A percentile compares a stretch with the other conserved stretches of the same genome.
Conservation (phyloP, 2,329 filamentous ascomycete species). For the Sporothrix mexicana region DNA sequence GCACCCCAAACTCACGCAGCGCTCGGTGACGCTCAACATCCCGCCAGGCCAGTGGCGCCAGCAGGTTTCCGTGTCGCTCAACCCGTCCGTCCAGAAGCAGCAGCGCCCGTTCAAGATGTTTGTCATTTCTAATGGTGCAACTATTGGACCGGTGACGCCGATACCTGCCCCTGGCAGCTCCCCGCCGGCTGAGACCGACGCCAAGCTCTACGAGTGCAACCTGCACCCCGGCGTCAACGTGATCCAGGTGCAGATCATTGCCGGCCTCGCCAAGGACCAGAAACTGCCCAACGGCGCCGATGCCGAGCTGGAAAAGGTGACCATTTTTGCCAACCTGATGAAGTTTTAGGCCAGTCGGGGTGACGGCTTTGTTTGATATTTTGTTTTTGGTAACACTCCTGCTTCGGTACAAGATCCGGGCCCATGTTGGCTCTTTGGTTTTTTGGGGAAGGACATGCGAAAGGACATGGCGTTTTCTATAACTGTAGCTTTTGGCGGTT, state of each 20-base stretch:
- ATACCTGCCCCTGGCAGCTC: background rate
- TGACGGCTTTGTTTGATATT: background rate
- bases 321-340: constrained; percentile 74
- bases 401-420: background rate
- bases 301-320: constrained; percentile 79
- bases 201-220: constrained; percentile 75
- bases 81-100: constrained; percentile 62
- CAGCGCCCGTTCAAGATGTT: constrained; percentile 77
- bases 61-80: constrained; percentile 71
- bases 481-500: too few relatives aligned
- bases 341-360: constrained; percentile 47
- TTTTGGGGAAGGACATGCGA: background rate
- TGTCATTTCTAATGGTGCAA: constrained; percentile 70
- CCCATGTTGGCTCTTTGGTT: background rate
- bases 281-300: constrained; percentile 64
- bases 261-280: constrained; percentile 67
- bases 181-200: constrained; percentile 40
- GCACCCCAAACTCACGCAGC: constrained; percentile 68
- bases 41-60: constrained; percentile 71
- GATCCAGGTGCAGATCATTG: constrained; percentile 78
- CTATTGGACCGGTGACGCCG: constrained; percentile 58
- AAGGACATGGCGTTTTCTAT: constrained; percentile 13
- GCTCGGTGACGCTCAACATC: constrained; percentile 74
- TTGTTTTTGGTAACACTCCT: background rate
- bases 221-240: constrained; percentile 76